Conservation (phyloP, 495 filamentous ascomycete genomes). For the Peziza echinospora region DNA sequence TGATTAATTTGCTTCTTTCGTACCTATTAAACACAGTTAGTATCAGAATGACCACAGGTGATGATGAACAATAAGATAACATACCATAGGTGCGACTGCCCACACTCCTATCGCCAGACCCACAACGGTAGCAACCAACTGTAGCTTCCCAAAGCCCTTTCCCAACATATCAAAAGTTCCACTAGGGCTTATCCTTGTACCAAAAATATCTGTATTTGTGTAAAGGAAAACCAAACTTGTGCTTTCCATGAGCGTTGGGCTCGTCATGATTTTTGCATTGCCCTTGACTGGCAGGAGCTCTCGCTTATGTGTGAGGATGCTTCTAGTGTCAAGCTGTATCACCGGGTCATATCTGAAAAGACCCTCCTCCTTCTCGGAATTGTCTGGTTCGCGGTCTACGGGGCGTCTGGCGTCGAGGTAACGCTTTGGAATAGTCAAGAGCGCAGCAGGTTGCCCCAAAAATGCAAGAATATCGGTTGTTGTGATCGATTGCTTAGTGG, state of each 20-base stretch:
- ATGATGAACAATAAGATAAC: conserved; percentile 15
- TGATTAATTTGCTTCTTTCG: conserved; percentile 32
- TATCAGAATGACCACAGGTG: too few species aligned
- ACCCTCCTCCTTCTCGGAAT: conserved; percentile 64
- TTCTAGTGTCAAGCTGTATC: conserved; percentile 67
- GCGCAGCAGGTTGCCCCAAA: conserved; percentile 43
- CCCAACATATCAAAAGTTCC: conserved; percentile 78
- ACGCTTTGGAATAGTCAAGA: conserved; percentile 56
- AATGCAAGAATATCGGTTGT: conserved; percentile 60
- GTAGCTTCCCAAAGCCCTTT: conserved; percentile 76
- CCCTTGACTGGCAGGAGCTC: conserved; percentile 51
- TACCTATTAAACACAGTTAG: too few species aligned
- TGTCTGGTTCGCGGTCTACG: conserved; percentile 59
- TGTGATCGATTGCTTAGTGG: conserved; percentile 85
- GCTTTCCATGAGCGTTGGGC: conserved; percentile 68
- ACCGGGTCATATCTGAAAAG: conserved; percentile 50
- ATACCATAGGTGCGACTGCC: conserved; percentile 68
- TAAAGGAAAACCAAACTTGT: conserved; percentile 81
- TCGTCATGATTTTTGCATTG: conserved; percentile 35
- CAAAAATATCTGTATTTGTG: conserved; percentile 65
- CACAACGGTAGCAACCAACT: conserved; percentile 60
- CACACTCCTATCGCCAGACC: conserved; percentile 52
- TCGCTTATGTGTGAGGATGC: conserved; percentile 58
- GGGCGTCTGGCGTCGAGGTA: conserved; percentile 76
- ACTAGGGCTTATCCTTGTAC: conserved; percentile 63